These are phyloP conservation scores for Didymosphaeria variabile DNA, from an alignment of 2,329 filamentous ascomycete species.

Conservation along the genomic window DNA sequence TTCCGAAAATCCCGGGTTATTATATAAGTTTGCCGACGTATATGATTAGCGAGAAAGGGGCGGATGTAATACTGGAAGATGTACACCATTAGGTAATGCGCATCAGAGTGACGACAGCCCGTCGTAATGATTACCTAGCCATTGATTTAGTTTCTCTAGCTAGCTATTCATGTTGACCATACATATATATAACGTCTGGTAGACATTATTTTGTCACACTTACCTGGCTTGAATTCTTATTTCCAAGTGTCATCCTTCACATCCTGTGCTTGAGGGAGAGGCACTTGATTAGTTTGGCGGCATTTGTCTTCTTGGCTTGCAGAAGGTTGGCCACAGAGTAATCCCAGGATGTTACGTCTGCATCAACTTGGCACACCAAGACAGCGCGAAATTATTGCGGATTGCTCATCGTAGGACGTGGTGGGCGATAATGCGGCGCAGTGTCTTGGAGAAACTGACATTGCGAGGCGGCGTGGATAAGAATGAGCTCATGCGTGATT, in stretches of 20 bases:
- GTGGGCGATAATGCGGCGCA: not conserved
- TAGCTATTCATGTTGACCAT: no score
- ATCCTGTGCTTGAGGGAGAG: slow-evolving; percentile 20
- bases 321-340: slow-evolving; percentile 39
- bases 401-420: slow-evolving; percentile 17
- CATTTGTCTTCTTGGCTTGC: slow-evolving; percentile 23
- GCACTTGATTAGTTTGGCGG: slow-evolving; percentile 37
- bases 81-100: not conserved
- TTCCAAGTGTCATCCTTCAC: no score
- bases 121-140: no score
- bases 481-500: not conserved
- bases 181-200: no score
- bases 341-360: slow-evolving; percentile 38
- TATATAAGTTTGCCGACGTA: slow-evolving; percentile 59
- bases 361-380: slow-evolving; percentile 31
- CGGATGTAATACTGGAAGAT: slow-evolving; percentile 51
- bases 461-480: not conserved
- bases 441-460: not conserved
- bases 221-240: no score
- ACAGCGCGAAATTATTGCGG: slow-evolving; percentile 22
- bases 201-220: no score
- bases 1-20: slow-evolving; percentile 54
- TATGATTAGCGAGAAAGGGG: slow-evolving; percentile 69
- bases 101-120: slow-evolving; percentile 24
- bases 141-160: no score